Percentiles rank a stretch among this genome's conserved stretches.
Evolutionary conservation across 306 rosid species (phyloP).

Genomic region (Elaeagnus macrophylla): DNA sequence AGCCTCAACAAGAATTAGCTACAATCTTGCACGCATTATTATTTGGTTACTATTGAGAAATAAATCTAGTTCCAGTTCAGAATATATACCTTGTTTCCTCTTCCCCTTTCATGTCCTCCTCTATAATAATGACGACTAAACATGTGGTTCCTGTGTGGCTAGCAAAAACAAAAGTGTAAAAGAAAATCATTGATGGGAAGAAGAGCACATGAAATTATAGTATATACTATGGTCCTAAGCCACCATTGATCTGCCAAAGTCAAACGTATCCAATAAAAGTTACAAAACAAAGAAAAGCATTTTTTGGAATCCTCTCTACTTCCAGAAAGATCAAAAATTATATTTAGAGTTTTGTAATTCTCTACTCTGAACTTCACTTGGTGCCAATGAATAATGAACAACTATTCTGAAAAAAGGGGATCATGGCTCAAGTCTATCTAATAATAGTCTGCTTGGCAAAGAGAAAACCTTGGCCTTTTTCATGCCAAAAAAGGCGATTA

Average conservation of each 20-base stretch:
- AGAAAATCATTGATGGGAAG: background rate
- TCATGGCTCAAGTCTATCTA: too few species aligned
- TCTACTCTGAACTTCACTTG: too few species aligned
- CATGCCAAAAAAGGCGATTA: too few species aligned
- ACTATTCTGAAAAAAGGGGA: too few species aligned
- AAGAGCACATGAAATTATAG: background rate
- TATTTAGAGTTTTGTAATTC: background rate
- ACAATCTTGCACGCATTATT: too few species aligned
- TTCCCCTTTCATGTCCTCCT: constrained; percentile 29
- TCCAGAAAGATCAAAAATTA: background rate
- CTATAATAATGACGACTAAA: constrained; percentile 11
- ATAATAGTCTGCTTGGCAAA: too few species aligned
- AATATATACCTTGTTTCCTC: constrained; percentile 17
- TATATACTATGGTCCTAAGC: background rate
- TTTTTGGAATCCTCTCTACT: background rate
- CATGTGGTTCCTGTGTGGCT: constrained; percentile 14
- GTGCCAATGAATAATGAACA: too few species aligned
- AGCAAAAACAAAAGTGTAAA: background rate
- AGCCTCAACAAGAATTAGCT: too few species aligned
- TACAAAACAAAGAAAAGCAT: background rate
- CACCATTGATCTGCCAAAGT: background rate
- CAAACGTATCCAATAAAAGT: background rate
- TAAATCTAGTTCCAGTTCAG: too few species aligned
- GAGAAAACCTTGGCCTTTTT: too few species aligned
- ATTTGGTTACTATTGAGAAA: too few species aligned